Evolutionary conservation across 768 basidiomycete species (phyloP).

Genomic region (Phlebiopsis flavidoalba): DNA sequence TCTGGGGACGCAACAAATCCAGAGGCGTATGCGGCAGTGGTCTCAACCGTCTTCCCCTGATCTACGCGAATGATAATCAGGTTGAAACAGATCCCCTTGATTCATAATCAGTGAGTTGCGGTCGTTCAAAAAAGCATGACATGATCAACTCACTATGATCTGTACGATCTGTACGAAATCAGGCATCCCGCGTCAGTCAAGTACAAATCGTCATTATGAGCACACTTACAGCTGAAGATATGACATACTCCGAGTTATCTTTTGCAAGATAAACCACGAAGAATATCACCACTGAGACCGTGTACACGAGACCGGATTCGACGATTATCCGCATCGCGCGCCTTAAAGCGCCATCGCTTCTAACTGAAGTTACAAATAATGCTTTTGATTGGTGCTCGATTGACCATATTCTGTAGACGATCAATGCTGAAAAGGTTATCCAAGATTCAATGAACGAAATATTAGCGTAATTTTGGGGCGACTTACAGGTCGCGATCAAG

Average conservation of each 20-base stretch:
- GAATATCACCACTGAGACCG: background rate
- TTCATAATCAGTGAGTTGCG: background rate
- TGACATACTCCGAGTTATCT: slow-evolving; percentile 6
- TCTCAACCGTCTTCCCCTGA: background rate
- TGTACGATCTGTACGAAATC: background rate
- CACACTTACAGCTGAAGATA: slow-evolving; percentile 1
- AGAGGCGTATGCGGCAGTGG: too few relatives aligned
- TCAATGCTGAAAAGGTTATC: background rate
- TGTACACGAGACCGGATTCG: slow-evolving; percentile 11
- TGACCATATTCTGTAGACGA: background rate
- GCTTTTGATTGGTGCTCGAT: background rate
- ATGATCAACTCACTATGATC: background rate
- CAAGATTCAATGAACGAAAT: background rate
- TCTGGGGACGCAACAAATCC: too few relatives aligned
- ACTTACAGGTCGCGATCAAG: slow-evolving; percentile 5
- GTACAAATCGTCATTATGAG: background rate
- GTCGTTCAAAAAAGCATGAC: background rate
- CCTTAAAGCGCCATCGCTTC: background rate
- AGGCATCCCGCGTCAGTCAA: background rate
- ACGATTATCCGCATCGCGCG: slow-evolving; percentile 5
- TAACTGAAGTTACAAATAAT: background rate
- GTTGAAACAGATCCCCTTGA: slow-evolving; percentile 11
- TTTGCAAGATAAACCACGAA: background rate
- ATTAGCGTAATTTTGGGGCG: too few relatives aligned
- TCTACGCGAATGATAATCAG: slow-evolving; percentile 12